Evolutionary conservation across 129 eudicot species (phyloP).

Genomic region (Mikania micrantha): DNA sequence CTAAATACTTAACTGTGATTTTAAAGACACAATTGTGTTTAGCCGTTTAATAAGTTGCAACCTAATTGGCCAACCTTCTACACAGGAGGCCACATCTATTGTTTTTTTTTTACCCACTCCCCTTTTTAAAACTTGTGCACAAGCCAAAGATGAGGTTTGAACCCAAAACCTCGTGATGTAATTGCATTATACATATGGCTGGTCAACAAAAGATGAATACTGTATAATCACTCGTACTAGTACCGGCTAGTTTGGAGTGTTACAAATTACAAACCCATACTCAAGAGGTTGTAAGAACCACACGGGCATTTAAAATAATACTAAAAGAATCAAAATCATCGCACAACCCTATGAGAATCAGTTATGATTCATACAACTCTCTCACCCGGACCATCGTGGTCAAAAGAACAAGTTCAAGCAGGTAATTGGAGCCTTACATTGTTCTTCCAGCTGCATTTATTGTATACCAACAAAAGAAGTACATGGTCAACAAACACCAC

Average conservation of each 20-base stretch:
- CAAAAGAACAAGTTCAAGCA: conserved; percentile 43
- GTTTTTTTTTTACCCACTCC: too few relatives aligned
- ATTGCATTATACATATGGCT: not conserved
- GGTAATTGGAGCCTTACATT: conserved; percentile 80
- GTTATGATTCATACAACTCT: conserved; percentile 17
- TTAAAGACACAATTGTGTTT: too few relatives aligned
- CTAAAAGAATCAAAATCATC: conserved; percentile 15
- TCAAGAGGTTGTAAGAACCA: conserved; percentile 8
- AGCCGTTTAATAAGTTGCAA: too few relatives aligned
- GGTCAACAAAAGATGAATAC: not conserved
- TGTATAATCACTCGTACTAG: conserved; percentile 17
- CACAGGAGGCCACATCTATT: too few relatives aligned
- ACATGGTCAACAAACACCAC: not conserved
- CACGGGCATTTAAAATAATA: conserved; percentile 16
- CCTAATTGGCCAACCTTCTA: too few relatives aligned
- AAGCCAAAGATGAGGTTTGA: too few relatives aligned
- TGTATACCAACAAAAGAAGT: not conserved
- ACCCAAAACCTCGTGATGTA: too few relatives aligned
- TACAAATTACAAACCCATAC: conserved; percentile 1
- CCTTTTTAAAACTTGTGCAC: too few relatives aligned
- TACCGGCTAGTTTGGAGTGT: conserved; percentile 3
- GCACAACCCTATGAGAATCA: conserved; percentile 17
- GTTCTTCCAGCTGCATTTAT: conserved; percentile 81
- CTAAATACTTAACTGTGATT: too few relatives aligned
- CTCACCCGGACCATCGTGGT: not conserved